Evolutionary conservation across 73 alveolate genomes (phyloP).

Genomic region (Paramecium octaurelia): DNA sequence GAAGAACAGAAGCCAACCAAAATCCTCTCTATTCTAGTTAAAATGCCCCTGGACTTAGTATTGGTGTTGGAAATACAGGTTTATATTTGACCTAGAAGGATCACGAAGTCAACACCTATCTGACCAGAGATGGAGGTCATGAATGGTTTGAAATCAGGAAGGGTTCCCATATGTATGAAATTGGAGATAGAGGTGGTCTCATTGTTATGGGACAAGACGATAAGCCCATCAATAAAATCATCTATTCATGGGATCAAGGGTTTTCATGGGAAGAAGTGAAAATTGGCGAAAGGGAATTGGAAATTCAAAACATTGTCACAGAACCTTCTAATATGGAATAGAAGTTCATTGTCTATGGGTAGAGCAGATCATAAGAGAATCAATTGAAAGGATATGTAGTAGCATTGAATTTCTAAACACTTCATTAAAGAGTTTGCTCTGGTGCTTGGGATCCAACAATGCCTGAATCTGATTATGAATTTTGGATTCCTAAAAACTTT

Average conservation of each 20-base stretch:
- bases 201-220: conserved; percentile 76
- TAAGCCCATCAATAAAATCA: conserved; percentile 66
- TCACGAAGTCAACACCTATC: conserved; percentile 70
- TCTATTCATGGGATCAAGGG: conserved; percentile 78
- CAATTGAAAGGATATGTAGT: conserved; percentile 65
- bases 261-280: conserved; percentile 66
- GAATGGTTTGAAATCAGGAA: conserved; percentile 77
- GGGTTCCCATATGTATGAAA: conserved; percentile 81
- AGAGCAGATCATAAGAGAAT: conserved; percentile 5
- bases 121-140: conserved; percentile 88
- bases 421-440: conserved; percentile 70
- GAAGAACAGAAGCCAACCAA: conserved; percentile 67
- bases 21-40: conserved; percentile 79
- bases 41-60: conserved; percentile 76
- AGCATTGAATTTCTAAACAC: conserved; percentile 71
- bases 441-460: conserved; percentile 74
- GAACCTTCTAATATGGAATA: conserved; percentile 72
- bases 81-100: conserved; percentile 51
- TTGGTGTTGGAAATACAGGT: conserved; percentile 86
- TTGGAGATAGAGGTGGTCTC: conserved; percentile 90
- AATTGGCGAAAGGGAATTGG: conserved; percentile 53
- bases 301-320: conserved; percentile 68
- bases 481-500: conserved; percentile 79
- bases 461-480: conserved; percentile 75
- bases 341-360: conserved; percentile 78